phyloP scores from a whole-genome alignment of 768 basidiomycete species.

The Candolleomyces eurysporus region DNA sequence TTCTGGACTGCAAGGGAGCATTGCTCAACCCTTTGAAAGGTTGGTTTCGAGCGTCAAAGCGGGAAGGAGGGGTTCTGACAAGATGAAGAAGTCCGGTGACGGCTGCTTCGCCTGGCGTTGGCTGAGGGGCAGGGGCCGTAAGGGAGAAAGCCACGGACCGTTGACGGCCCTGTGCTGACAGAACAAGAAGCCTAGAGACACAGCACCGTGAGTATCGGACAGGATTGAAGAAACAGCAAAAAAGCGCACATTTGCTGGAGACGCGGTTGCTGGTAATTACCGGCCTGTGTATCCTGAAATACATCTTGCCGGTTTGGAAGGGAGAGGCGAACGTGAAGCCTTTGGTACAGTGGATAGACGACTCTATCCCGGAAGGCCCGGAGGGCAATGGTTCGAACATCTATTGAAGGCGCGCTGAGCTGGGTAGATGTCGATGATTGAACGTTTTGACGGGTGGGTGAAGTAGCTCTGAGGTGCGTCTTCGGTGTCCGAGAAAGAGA shows the following conservation, averaged over 20 bases:
- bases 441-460: slow-evolving; percentile 45
- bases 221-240: background rate
- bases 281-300: slow-evolving; percentile 41
- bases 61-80: slow-evolving; percentile 52
- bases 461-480: slow-evolving; percentile 48
- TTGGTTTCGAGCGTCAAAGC: slow-evolving; percentile 30
- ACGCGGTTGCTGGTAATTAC: slow-evolving; percentile 62
- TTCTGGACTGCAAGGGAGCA: slow-evolving; percentile 29
- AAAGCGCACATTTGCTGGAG: slow-evolving; percentile 74
- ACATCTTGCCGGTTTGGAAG: slow-evolving; percentile 54
- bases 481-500: slow-evolving; percentile 67
- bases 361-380: slow-evolving; percentile 79
- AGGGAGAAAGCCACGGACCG: slow-evolving; percentile 59
- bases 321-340: slow-evolving; percentile 56
- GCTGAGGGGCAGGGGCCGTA: slow-evolving; percentile 53
- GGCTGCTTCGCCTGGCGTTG: slow-evolving; percentile 64
- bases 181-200: slow-evolving; percentile 61
- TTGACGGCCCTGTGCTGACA: slow-evolving; percentile 67
- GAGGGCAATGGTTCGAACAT: slow-evolving; percentile 79
- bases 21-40: slow-evolving; percentile 21
- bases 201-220: slow-evolving; percentile 4
- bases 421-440: slow-evolving; percentile 40
- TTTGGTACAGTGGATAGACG: slow-evolving; percentile 60
- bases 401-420: slow-evolving; percentile 53
- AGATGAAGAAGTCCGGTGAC: slow-evolving; percentile 63